A percentile compares a stretch with the other conserved stretches of the same genome.
These are phyloP conservation scores for Phytophthora pinifolia DNA, from an alignment of 352 stramenopile genomes.

Conservation along the genomic window DNA sequence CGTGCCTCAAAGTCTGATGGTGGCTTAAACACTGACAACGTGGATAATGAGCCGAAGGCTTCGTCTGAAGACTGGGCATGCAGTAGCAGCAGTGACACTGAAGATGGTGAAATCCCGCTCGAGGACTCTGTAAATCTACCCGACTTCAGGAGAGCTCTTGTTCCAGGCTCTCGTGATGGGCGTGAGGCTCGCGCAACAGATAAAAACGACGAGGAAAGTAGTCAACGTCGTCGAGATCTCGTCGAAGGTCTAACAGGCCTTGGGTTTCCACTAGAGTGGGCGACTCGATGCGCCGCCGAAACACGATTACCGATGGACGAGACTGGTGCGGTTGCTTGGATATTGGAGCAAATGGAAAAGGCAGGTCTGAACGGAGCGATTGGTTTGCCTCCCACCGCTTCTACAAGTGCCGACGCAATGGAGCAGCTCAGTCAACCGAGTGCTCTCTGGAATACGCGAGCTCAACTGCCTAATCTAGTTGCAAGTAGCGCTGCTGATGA, in stretches of 20 bases:
- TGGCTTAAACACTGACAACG: background rate
- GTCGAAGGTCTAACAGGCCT: constrained; percentile 78
- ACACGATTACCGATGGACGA: constrained; percentile 48
- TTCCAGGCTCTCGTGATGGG: constrained; percentile 5
- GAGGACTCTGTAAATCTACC: constrained; percentile 5
- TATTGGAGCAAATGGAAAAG: constrained; percentile 90
- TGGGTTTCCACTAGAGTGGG: constrained; percentile 86
- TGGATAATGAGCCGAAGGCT: background rate
- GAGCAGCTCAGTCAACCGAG: background rate
- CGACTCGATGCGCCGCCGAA: constrained; percentile 58
- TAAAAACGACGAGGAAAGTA: constrained; percentile 12
- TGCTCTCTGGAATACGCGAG: constrained; percentile 6
- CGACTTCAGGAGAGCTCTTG: background rate
- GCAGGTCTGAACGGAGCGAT: constrained; percentile 29
- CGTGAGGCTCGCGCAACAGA: constrained; percentile 10
- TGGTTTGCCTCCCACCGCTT: constrained; percentile 1
- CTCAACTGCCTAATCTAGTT: constrained; percentile 19
- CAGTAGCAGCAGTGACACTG: constrained; percentile 25
- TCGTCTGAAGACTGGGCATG: constrained; percentile 8
- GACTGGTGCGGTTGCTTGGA: constrained; percentile 83
- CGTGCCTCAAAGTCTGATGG: background rate
- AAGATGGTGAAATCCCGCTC: constrained; percentile 20
- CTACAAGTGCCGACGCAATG: constrained; percentile 6
- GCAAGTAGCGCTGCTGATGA: constrained; percentile 17
- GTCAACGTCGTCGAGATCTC: constrained; percentile 45